phyloP scores from a whole-genome alignment of 768 basidiomycete species.

The Boletellus ananiceps region DNA sequence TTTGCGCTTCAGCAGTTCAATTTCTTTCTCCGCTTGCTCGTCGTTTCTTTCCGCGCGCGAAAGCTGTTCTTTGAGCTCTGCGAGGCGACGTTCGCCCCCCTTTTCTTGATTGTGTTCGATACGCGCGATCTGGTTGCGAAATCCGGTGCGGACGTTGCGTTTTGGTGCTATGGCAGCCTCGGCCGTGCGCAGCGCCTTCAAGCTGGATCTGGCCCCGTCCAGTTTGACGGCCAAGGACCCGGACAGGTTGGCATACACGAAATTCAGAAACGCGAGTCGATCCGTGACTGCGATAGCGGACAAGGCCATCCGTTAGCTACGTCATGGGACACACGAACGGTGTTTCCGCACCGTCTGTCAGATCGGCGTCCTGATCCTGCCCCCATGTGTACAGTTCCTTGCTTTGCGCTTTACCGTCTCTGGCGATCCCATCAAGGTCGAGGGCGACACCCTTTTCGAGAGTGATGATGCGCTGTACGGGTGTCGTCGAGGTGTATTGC shows the following conservation, averaged over 20 bases:
- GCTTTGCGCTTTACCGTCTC: slow-evolving; percentile 67
- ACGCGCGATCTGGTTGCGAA: slow-evolving; percentile 58
- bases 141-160: slow-evolving; percentile 51
- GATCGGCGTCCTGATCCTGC: slow-evolving; percentile 61
- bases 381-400: slow-evolving; percentile 88
- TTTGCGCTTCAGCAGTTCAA: slow-evolving; percentile 70
- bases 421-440: slow-evolving; percentile 62
- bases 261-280: slow-evolving; percentile 78
- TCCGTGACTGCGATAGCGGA: slow-evolving; percentile 56
- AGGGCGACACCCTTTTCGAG: slow-evolving; percentile 72
- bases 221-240: slow-evolving; percentile 56
- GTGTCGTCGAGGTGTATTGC: slow-evolving; percentile 65
- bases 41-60: slow-evolving; percentile 62
- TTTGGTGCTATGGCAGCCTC: slow-evolving; percentile 59
- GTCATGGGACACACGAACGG: neutral
- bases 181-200: slow-evolving; percentile 71
- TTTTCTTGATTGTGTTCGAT: slow-evolving; percentile 65
- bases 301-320: neutral
- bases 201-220: slow-evolving; percentile 56
- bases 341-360: slow-evolving; percentile 61
- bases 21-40: slow-evolving; percentile 60
- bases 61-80: slow-evolving; percentile 68
- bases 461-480: slow-evolving; percentile 77
- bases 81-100: slow-evolving; percentile 60
- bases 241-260: slow-evolving; percentile 65